phyloP scores from a whole-genome alignment of 495 filamentous ascomycete species.

The Tuber borchii region DNA sequence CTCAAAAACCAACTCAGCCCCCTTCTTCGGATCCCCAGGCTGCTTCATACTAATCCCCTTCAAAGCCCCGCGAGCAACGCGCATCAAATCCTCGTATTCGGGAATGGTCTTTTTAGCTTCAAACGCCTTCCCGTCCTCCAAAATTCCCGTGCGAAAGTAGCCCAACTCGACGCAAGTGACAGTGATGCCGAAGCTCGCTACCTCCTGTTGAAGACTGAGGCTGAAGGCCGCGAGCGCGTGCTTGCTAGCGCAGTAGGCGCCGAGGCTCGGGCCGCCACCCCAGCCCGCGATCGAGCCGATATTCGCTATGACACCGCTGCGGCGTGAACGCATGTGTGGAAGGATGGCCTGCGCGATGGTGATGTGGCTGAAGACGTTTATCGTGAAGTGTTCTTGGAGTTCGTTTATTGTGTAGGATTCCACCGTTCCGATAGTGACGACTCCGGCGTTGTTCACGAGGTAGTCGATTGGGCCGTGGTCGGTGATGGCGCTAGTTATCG shows the following conservation, averaged over 20 bases:
- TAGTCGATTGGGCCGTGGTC: neutral
- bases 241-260: neutral
- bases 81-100: neutral
- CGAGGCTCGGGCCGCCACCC: neutral
- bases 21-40: constrained; percentile 43
- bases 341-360: constrained; percentile 44
- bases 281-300: constrained; percentile 47
- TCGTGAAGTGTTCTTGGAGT: constrained; percentile 2
- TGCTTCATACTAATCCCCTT: constrained; percentile 36
- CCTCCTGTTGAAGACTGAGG: constrained; percentile 48
- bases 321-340: constrained; percentile 48
- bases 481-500: neutral
- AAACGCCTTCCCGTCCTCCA: neutral
- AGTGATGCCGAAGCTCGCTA: constrained; percentile 48
- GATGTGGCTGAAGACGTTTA: constrained; percentile 4
- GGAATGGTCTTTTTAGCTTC: neutral
- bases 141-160: constrained; percentile 46
- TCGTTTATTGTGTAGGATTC: neutral
- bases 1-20: constrained; percentile 43
- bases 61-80: neutral
- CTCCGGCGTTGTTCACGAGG: neutral
- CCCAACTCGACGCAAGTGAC: constrained; percentile 49
- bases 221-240: neutral
- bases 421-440: neutral
- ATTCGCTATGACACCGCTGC: constrained; percentile 47